Evolutionary conservation across 768 basidiomycete species (phyloP), one percentile per base, ranked within the genome.

Genomic region (Podaxis sp.): DNA sequence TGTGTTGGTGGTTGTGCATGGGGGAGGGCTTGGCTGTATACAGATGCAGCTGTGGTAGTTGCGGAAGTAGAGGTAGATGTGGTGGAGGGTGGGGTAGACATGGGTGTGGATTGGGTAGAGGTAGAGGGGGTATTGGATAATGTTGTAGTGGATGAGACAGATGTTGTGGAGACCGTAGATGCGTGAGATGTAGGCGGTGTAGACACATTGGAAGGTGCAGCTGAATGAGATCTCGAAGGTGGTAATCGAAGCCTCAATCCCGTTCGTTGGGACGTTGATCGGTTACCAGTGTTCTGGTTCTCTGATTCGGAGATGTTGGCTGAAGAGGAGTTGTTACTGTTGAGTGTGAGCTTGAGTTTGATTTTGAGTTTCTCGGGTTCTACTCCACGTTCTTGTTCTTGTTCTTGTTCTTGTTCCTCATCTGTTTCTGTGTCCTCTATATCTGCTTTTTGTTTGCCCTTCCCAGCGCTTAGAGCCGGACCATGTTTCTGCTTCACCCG

Each of bases 151-250:
- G 67, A 51, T 22, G 63, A 39, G 57, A 63, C 17, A 26, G 65
- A 28, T 12, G 65, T 17, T 59, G 66, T 42, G 52, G 53, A 61
- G n/a, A 64, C 63, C 22, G 61, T 54, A 6, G 63, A 59, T 48
- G 58, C 48, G 17, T 66, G 61, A 8, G 68, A 49, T 9, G 59
- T 44, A 13, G 52, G 39, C 13, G 68, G 64, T 19, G 68, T 70
- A 7, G 71, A 71, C 38, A 33, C 44, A 49, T 19, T 62, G 22
- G 68, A 68, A n/a, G 69, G 68, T 6, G 71, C 68, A 12, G 38
- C 44, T 3, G 17, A 71, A 66, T 48, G 71, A 67, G 33, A 74
- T 63, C 57, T 51, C 13, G 49, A 62, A 39, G 54, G 48, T 26
- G 61, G 52, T 17, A 59, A 54, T 11, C 56, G 63, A 26, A 64